Conservation (phyloP, 2,329 filamentous ascomycete genomes). For the Neofusicoccum kwambonambiense region DNA sequence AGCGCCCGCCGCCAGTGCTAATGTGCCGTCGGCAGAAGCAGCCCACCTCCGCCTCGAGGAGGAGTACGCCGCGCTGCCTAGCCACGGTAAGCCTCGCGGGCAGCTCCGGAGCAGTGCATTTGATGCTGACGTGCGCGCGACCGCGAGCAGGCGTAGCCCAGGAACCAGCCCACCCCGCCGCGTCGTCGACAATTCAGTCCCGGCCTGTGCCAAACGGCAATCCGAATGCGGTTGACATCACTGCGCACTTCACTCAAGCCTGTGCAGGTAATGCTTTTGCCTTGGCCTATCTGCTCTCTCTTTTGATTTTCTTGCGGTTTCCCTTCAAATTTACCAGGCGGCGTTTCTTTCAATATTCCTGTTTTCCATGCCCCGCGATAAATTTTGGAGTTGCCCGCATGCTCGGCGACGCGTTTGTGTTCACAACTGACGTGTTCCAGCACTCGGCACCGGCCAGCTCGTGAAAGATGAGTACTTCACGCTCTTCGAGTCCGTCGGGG, state of each 20-base stretch:
- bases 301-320: background rate
- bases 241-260: conserved; percentile 33
- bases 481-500: conserved; percentile 89
- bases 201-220: conserved; percentile 11
- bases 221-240: conserved; percentile 30
- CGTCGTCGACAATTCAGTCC: conserved; percentile 15
- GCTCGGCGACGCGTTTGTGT: background rate
- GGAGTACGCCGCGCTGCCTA: conserved; percentile 8
- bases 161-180: background rate
- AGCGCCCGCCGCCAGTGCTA: conserved; percentile 11
- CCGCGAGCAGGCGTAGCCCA: conserved; percentile 11
- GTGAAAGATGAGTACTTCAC: conserved; percentile 95
- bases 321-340: background rate
- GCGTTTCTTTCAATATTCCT: conserved; percentile 7
- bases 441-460: conserved; percentile 74
- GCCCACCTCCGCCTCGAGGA: conserved; percentile 15
- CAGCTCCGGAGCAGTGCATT: background rate
- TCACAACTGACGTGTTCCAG: conserved; percentile 47
- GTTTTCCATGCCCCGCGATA: conserved; percentile 10
- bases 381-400: background rate
- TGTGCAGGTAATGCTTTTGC: conserved; percentile 24
- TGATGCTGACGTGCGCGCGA: background rate
- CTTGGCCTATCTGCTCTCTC: background rate
- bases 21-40: conserved; percentile 13
- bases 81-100: background rate